Base-by-base conservation (phyloP, 345 rosid genomes). In the Populus alba region DNA sequence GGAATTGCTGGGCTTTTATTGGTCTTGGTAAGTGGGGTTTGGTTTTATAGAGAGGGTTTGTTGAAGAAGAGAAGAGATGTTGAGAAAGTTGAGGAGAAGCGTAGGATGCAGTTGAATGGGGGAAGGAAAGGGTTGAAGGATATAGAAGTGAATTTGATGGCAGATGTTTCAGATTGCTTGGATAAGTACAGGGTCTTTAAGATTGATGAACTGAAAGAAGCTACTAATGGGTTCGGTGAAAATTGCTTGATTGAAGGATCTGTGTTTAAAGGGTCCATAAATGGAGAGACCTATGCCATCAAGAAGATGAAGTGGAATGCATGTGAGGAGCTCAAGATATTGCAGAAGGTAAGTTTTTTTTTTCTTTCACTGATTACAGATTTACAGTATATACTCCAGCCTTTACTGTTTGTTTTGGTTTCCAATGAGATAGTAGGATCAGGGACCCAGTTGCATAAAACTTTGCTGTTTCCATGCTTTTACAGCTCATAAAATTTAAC, bases 251-350 rank as follows among this genome's bases (percentile, higher is more conserved):
- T 91, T 83, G 87, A 91, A 78, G 95, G 93, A 10, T 90, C 93
- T 67, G 95, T 90, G 12, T 88, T 86, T 80, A 87, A 83, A 83
- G 93, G 92, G 3, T 80, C 53, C 78, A 83, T 91, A 67, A 61
- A 85, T 43, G 93, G 87, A 53, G 89, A 84, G 78, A 75, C 81
- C 61, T 87, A 80, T 78, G 93, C 96, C 51, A 89, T 91, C 83
- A 90, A 91, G 88, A 84, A 87, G 88, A 91, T 91, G 92, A 88
- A 83, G 69, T 89, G 92, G 96, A 87, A 91, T 80, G 93, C 93
- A 63, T 65, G 18, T 62, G 93, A 91, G 77, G 95, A 91, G 89
- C 89, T 91, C 82, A 90, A 87, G 87, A 91, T 91, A 78, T 80
- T 91, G 78, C 92, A 90, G 66, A 90, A 90, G 93, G 96, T 91